Conservation (phyloP, 1,284 basidiomycete genomes). For the Meira nashicola region DNA sequence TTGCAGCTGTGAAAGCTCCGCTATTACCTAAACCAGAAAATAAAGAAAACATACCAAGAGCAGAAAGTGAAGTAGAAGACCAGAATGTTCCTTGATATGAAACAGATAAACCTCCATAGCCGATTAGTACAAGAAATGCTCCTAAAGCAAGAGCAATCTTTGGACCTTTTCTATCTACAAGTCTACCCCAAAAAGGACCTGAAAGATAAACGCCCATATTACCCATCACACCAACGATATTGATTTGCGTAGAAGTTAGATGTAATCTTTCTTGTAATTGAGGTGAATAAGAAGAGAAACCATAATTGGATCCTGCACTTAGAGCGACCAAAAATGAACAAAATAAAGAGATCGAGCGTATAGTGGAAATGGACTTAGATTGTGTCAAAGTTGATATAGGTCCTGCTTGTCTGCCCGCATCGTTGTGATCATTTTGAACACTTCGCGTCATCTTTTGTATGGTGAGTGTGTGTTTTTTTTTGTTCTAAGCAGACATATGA, state of each 20-base stretch:
- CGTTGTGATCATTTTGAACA: too few species aligned
- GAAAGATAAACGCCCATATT: constrained; percentile 53
- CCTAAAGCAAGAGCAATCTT: constrained; percentile 29
- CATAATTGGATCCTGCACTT: constrained; percentile 52
- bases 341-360: constrained; percentile 34
- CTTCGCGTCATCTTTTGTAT: too few species aligned
- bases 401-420: too few species aligned
- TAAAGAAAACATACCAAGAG: constrained; percentile 39
- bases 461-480: too few species aligned
- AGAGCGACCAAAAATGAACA: constrained; percentile 47
- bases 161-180: constrained; percentile 44
- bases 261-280: constrained; percentile 52
- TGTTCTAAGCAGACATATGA: too few species aligned
- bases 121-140: constrained; percentile 32
- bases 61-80: constrained; percentile 10
- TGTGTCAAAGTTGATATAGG: too few species aligned
- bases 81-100: constrained; percentile 14
- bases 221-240: constrained; percentile 53
- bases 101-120: constrained; percentile 34
- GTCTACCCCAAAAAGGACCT: constrained; percentile 46
- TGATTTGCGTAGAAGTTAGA: constrained; percentile 51
- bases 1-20: constrained; percentile 49
- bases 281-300: constrained; percentile 50
- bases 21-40: constrained; percentile 42
- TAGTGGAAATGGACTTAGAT: neutral